Evolutionary conservation across 257 asterid species (phyloP).

Genomic region (Datura wrightii): DNA sequence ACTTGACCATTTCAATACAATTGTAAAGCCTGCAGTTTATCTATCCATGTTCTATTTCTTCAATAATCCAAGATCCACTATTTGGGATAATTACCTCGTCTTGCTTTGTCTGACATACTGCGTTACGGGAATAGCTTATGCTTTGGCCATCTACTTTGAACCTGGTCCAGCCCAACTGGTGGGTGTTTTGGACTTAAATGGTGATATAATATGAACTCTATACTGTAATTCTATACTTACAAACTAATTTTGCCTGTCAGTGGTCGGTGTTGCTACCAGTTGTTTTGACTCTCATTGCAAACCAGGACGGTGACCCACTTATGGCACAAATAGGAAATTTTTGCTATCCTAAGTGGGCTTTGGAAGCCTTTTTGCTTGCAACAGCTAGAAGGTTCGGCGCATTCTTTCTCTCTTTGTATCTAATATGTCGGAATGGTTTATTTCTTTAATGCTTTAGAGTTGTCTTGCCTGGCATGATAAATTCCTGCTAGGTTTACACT

Average conservation of each 20-base stretch:
- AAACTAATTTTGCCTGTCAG: slow-evolving; percentile 51
- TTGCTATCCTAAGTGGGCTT: slow-evolving; percentile 89
- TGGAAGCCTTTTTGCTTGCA: slow-evolving; percentile 86
- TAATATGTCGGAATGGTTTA: not conserved
- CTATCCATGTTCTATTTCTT: slow-evolving; percentile 74
- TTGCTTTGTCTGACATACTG: slow-evolving; percentile 71
- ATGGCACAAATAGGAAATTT: slow-evolving; percentile 52
- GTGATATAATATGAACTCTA: slow-evolving; percentile 25
- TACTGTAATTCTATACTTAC: not conserved
- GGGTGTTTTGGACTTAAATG: slow-evolving; percentile 16
- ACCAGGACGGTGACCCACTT: slow-evolving; percentile 59
- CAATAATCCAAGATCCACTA: slow-evolving; percentile 72
- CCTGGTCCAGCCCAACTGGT: slow-evolving; percentile 89
- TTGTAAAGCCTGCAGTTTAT: slow-evolving; percentile 72
- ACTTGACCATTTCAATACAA: slow-evolving; percentile 68
- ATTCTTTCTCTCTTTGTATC: slow-evolving; percentile 22
- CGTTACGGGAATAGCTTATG: slow-evolving; percentile 75
- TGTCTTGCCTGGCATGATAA: not conserved
- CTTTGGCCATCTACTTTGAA: slow-evolving; percentile 69
- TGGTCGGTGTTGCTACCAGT: slow-evolving; percentile 93
- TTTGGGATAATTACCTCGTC: slow-evolving; percentile 66
- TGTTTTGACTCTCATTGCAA: slow-evolving; percentile 86
- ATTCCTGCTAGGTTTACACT: not conserved
- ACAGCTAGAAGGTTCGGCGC: slow-evolving; percentile 71
- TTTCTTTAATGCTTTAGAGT: slow-evolving; percentile 14